Conservation (phyloP, 1,284 basidiomycete species). For the Rhodotorula sp. region DNA sequence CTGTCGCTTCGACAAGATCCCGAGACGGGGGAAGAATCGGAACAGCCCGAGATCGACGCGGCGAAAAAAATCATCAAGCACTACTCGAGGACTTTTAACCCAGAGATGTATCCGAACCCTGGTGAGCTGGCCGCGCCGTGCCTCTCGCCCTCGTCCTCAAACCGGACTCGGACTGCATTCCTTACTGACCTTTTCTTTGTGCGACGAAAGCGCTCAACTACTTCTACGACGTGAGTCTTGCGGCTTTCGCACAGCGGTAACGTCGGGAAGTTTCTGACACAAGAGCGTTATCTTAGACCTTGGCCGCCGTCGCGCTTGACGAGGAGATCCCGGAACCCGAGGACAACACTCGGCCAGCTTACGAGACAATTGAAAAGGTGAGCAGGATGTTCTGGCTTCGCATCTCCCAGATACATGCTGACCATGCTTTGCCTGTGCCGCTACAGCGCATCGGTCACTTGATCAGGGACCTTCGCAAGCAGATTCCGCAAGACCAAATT, state of each 20-base stretch:
- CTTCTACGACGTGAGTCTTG: conserved; percentile 37
- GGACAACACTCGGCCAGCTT: conserved; percentile 39
- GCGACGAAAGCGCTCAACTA: conserved; percentile 39
- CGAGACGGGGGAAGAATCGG: conserved; percentile 15
- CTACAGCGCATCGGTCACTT: conserved; percentile 21
- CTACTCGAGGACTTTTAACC: conserved; percentile 72
- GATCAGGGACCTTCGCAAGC: conserved; percentile 10
- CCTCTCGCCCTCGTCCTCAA: background rate
- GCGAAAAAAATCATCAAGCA: conserved; percentile 76
- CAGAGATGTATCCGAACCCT: conserved; percentile 90
- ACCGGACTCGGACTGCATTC: too few species aligned
- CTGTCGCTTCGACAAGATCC: background rate
- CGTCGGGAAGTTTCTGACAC: background rate
- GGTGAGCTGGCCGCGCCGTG: conserved; percentile 55
- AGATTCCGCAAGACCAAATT: conserved; percentile 25
- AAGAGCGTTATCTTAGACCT: conserved; percentile 12
- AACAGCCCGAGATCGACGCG: conserved; percentile 61
- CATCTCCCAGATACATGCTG: background rate
- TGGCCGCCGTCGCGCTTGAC: conserved; percentile 42
- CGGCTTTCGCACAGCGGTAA: too few species aligned
- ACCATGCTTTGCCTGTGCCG: too few species aligned
- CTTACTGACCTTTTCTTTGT: background rate
- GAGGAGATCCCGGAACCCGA: conserved; percentile 39
- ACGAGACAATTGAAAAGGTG: conserved; percentile 31
- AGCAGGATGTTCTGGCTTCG: background rate